phyloP scores from a whole-genome alignment of 768 basidiomycete genomes.

The Chiua virens region DNA sequence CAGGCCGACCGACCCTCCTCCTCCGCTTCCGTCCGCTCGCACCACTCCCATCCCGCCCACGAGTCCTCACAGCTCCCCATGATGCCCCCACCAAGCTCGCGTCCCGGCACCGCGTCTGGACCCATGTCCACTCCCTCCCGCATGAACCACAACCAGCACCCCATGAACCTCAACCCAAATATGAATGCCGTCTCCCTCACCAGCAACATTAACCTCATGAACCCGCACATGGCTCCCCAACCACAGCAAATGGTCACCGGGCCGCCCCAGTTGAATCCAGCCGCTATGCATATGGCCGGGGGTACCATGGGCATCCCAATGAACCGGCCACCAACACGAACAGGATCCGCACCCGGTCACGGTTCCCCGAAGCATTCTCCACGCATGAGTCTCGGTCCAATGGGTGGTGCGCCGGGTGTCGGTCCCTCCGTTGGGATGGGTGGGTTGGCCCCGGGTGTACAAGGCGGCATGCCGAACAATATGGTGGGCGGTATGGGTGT shows the following conservation, averaged over 20 bases:
- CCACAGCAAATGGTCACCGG: slow-evolving; percentile 20
- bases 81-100: slow-evolving; percentile 26
- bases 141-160: slow-evolving; percentile 17
- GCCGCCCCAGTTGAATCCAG: slow-evolving; percentile 19
- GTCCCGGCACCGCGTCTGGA: slow-evolving; percentile 28
- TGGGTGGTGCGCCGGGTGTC: no score
- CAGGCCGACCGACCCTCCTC: slow-evolving; percentile 28
- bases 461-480: slow-evolving; percentile 14
- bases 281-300: slow-evolving; percentile 17
- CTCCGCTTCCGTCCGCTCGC: slow-evolving; percentile 29
- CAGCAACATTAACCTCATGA: slow-evolving; percentile 10
- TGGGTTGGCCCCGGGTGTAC: slow-evolving; percentile 9
- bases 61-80: slow-evolving; percentile 13
- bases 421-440: slow-evolving; percentile 10
- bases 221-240: slow-evolving; percentile 19
- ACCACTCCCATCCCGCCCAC: slow-evolving; percentile 24
- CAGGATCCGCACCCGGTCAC: slow-evolving; percentile 30
- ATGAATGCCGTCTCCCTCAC: slow-evolving; percentile 19
- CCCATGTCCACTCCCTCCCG: slow-evolving; percentile 16
- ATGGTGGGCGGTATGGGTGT: slow-evolving; percentile 14
- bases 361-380: slow-evolving; percentile 31
- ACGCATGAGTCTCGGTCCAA: slow-evolving; percentile 20
- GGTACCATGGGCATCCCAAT: slow-evolving; percentile 9
- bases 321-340: slow-evolving; percentile 30
- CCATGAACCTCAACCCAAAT: slow-evolving; percentile 21